Evolutionary conservation across 2,329 filamentous ascomycete genomes (phyloP).

Genomic region (Aspergillus thermomutatus): DNA sequence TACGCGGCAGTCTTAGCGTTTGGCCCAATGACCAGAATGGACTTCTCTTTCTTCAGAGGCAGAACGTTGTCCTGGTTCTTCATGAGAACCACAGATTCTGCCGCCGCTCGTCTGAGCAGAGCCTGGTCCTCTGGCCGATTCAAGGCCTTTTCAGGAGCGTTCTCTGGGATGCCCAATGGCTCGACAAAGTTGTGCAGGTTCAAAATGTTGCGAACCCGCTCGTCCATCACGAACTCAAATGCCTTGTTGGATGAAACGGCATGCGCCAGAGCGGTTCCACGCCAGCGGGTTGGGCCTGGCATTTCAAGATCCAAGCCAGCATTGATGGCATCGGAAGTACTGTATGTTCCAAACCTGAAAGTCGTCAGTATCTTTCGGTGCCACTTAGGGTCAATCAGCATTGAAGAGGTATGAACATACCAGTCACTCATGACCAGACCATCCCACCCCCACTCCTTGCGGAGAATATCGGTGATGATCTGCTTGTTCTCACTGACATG

Average conservation of each 20-base stretch:
- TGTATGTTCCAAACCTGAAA: slow-evolving; percentile 46
- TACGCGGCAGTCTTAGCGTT: slow-evolving; percentile 49
- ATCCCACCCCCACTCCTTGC: slow-evolving; percentile 47
- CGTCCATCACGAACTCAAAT: slow-evolving; percentile 53
- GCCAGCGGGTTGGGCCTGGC: slow-evolving; percentile 45
- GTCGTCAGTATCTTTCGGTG: neutral
- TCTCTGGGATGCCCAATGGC: slow-evolving; percentile 53
- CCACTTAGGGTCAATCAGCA: neutral
- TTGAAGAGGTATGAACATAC: slow-evolving; percentile 19
- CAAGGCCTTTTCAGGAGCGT: slow-evolving; percentile 51
- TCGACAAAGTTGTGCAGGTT: slow-evolving; percentile 59
- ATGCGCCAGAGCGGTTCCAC: slow-evolving; percentile 38
- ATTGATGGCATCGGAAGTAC: slow-evolving; percentile 42
- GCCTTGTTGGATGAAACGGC: slow-evolving; percentile 57
- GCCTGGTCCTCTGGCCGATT: slow-evolving; percentile 62
- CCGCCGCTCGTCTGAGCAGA: slow-evolving; percentile 62
- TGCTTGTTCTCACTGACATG: slow-evolving; percentile 43
- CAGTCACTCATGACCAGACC: slow-evolving; percentile 48
- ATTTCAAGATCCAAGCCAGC: slow-evolving; percentile 48
- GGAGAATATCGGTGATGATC: slow-evolving; percentile 42
- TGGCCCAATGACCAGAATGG: slow-evolving; percentile 53
- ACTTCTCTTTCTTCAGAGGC: slow-evolving; percentile 50
- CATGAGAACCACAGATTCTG: slow-evolving; percentile 68
- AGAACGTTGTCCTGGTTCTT: slow-evolving; percentile 67
- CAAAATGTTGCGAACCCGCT: slow-evolving; percentile 56